These are phyloP conservation scores for Piper longum DNA, from an alignment of 164 flowering plant species.

Conservation along the genomic window DNA sequence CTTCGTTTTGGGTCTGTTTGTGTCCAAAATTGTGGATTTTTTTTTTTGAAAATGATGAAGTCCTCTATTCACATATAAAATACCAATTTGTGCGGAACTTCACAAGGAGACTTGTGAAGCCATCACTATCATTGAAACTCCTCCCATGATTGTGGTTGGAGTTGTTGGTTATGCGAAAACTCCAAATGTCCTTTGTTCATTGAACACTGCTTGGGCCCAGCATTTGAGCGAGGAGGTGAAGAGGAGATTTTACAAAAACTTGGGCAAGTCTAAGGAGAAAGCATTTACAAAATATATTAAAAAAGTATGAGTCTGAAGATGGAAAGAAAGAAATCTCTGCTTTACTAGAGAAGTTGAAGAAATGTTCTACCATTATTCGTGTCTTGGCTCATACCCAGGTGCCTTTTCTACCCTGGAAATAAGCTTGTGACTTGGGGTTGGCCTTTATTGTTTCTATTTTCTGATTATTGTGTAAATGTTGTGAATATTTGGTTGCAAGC, in stretches of 20 bases:
- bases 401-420: neutral
- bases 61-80: no score
- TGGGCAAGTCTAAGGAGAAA: slow-evolving; percentile 85
- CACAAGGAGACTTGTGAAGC: slow-evolving; percentile 89
- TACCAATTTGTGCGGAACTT: slow-evolving; percentile 11
- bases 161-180: slow-evolving; percentile 28
- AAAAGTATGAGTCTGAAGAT: slow-evolving; percentile 51
- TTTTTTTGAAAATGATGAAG: no score
- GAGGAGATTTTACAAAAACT: slow-evolving; percentile 82
- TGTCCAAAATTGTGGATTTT: no score
- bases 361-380: slow-evolving; percentile 51
- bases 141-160: slow-evolving; percentile 2
- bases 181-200: slow-evolving; percentile 64
- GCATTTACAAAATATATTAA: slow-evolving; percentile 68
- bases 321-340: slow-evolving; percentile 56
- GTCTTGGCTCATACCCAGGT: slow-evolving; percentile 91
- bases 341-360: slow-evolving; percentile 63
- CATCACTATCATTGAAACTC: slow-evolving; percentile 50
- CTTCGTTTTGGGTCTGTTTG: no score
- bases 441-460: neutral
- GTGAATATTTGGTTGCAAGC: neutral
- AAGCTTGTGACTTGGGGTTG: neutral
- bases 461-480: no score
- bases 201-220: slow-evolving; percentile 82
- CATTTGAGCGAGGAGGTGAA: slow-evolving; percentile 10